A percentile compares a stretch with the other conserved stretches of the same genome.
Conservation (phyloP, 495 filamentous ascomycete species). For the Neurospora cerealis region DNA sequence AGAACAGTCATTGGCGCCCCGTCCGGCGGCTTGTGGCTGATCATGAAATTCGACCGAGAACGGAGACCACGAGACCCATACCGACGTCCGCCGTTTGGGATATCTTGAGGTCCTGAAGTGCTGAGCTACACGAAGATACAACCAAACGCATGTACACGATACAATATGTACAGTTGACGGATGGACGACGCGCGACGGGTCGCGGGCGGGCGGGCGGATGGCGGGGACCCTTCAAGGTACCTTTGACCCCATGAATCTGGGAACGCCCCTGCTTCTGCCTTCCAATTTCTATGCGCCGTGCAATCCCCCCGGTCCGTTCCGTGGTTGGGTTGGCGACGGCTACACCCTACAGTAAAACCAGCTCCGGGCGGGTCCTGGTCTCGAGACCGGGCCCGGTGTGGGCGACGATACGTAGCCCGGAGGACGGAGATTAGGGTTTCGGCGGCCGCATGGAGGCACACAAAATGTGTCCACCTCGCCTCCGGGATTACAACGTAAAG, state of each 20-base stretch:
- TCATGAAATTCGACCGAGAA: not conserved
- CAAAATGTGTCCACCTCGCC: not conserved
- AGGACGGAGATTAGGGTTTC: not conserved
- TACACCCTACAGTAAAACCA: not conserved
- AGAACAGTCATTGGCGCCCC: not conserved
- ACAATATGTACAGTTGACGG: not conserved
- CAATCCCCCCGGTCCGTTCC: not conserved
- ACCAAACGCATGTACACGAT: not conserved
- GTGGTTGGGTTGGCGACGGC: not conserved
- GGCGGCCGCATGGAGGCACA: not conserved
- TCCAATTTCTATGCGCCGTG: not conserved
- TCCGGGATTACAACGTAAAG: not conserved
- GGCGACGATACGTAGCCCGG: not conserved
- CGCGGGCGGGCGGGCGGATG: not conserved
- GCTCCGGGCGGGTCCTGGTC: not conserved
- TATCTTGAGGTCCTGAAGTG: not conserved
- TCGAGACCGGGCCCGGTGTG: not conserved
- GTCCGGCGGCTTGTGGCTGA: not conserved
- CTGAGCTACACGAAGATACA: not conserved
- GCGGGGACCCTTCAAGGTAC: not conserved
- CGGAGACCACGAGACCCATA: not conserved
- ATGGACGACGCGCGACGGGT: not conserved
- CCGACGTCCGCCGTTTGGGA: not conserved
- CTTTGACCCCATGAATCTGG: not conserved
- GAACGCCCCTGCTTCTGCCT: not conserved